These are phyloP conservation scores for Verticillium alfalfae DNA, from an alignment of 2,329 filamentous ascomycete genomes.

Conservation along the genomic window DNA sequence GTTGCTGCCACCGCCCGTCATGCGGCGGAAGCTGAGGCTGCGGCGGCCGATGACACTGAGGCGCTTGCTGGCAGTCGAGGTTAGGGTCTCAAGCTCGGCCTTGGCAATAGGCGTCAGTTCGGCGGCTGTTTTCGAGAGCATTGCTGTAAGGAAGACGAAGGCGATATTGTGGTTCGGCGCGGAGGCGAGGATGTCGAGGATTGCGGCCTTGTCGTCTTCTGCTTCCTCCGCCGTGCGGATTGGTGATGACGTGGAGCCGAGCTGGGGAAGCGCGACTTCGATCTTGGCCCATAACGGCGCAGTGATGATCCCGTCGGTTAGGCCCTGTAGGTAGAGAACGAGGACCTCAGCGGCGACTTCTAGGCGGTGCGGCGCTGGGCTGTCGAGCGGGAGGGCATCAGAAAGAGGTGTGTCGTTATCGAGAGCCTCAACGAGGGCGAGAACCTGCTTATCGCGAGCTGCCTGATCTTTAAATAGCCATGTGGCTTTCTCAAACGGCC, in stretches of 20 bases:
- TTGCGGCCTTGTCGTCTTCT: slow-evolving; percentile 40
- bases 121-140: slow-evolving; percentile 51
- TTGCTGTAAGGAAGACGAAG: slow-evolving; percentile 81
- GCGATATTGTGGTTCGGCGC: slow-evolving; percentile 79
- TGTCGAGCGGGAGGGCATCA: slow-evolving; percentile 56
- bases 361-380: slow-evolving; percentile 60
- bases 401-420: slow-evolving; percentile 63
- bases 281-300: slow-evolving; percentile 64
- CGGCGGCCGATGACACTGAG: slow-evolving; percentile 27
- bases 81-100: slow-evolving; percentile 27
- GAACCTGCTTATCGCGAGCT: slow-evolving; percentile 20
- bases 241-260: slow-evolving; percentile 19
- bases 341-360: slow-evolving; percentile 71
- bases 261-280: slow-evolving; percentile 48
- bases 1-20: neutral
- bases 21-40: slow-evolving; percentile 39
- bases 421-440: slow-evolving; percentile 56
- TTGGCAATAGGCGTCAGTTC: slow-evolving; percentile 40
- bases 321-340: slow-evolving; percentile 65
- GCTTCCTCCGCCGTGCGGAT: neutral
- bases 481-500: slow-evolving; percentile 49
- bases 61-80: slow-evolving; percentile 11
- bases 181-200: slow-evolving; percentile 69
- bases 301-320: slow-evolving; percentile 76
- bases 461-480: slow-evolving; percentile 21